Evolutionary conservation across 2,329 filamentous ascomycete species (phyloP).

Genomic region (Meredithiella fracta): DNA sequence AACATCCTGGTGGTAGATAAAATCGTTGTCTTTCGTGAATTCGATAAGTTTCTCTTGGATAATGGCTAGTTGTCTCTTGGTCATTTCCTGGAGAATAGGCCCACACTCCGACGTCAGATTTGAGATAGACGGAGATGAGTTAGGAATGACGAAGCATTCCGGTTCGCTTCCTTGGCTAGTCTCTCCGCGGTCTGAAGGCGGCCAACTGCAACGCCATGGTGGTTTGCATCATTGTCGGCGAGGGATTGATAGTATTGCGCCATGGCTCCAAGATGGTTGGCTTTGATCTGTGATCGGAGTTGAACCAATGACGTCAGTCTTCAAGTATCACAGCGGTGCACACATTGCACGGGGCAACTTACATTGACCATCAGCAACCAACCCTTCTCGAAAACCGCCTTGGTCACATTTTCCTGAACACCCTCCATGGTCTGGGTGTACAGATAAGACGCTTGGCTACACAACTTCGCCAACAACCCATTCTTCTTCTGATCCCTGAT

Average conservation of each 20-base stretch:
- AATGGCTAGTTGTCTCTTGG: conserved; percentile 63
- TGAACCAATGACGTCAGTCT: conserved; percentile 5
- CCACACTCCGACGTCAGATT: conserved; percentile 74
- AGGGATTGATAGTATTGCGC: conserved; percentile 89
- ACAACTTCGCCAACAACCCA: conserved; percentile 77
- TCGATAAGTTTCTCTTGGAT: conserved; percentile 68
- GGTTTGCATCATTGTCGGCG: conserved; percentile 75
- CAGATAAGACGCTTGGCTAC: conserved; percentile 75
- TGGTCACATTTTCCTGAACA: conserved; percentile 80
- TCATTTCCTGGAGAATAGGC: conserved; percentile 55
- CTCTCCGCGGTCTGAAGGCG: conserved; percentile 67
- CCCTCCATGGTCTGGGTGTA: conserved; percentile 81
- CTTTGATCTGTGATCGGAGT: conserved; percentile 43
- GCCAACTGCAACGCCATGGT: conserved; percentile 71
- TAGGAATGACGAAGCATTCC: conserved; percentile 60
- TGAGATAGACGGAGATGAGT: conserved; percentile 59
- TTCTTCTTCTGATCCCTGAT: conserved; percentile 84
- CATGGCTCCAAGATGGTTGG: conserved; percentile 64
- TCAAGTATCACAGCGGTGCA: not conserved
- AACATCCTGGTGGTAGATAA: conserved; percentile 89
- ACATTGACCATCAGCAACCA: conserved; percentile 76
- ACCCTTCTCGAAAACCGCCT: conserved; percentile 82
- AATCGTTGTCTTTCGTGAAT: conserved; percentile 85
- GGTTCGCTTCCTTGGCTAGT: conserved; percentile 61
- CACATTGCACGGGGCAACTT: conserved; percentile 20